phyloP scores from a whole-genome alignment of 306 rosid genomes.

The Cicer arietinum region DNA sequence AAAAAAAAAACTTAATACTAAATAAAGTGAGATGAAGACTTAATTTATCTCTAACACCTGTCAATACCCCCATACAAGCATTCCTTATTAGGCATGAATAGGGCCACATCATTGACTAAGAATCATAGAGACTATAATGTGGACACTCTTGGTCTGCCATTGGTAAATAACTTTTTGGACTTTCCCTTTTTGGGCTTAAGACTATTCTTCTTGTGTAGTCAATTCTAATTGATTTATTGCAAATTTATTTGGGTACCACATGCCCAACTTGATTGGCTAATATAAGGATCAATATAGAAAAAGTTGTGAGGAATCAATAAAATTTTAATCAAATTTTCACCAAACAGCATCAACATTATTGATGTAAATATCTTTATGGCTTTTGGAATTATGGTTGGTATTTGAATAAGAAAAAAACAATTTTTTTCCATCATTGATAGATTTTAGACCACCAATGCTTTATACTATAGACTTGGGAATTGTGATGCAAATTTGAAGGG shows the following conservation, averaged over 20 bases:
- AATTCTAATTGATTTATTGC: slow-evolving; percentile 20
- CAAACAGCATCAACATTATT: slow-evolving; percentile 51
- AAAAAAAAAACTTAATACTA: too few relatives aligned
- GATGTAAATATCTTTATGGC: slow-evolving; percentile 47
- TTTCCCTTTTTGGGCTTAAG: slow-evolving; percentile 53
- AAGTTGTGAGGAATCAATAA: slow-evolving; percentile 32
- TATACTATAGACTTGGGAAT: neutral
- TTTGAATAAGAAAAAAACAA: slow-evolving; percentile 21
- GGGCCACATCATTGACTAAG: slow-evolving; percentile 30
- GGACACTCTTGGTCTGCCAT: slow-evolving; percentile 42
- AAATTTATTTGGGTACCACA: slow-evolving; percentile 38
- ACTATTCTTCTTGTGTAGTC: slow-evolving; percentile 47
- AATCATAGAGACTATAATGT: slow-evolving; percentile 38
- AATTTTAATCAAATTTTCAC: slow-evolving; percentile 9
- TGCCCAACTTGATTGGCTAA: slow-evolving; percentile 51
- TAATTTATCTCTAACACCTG: slow-evolving; percentile 47
- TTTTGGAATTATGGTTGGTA: slow-evolving; percentile 38
- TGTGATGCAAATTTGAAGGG: slow-evolving; percentile 28
- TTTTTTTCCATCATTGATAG: slow-evolving; percentile 8
- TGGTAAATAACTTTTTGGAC: slow-evolving; percentile 30
- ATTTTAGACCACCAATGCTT: slow-evolving; percentile 37
- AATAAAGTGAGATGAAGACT: too few relatives aligned
- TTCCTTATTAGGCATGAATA: slow-evolving; percentile 43
- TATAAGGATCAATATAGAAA: slow-evolving; percentile 28
- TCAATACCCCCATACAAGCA: slow-evolving; percentile 51